Percentiles rank a stretch among this genome's conserved stretches.
phyloP scores from a whole-genome alignment of 2,329 filamentous ascomycete species.

The Hymenoscyphus infarciens region DNA sequence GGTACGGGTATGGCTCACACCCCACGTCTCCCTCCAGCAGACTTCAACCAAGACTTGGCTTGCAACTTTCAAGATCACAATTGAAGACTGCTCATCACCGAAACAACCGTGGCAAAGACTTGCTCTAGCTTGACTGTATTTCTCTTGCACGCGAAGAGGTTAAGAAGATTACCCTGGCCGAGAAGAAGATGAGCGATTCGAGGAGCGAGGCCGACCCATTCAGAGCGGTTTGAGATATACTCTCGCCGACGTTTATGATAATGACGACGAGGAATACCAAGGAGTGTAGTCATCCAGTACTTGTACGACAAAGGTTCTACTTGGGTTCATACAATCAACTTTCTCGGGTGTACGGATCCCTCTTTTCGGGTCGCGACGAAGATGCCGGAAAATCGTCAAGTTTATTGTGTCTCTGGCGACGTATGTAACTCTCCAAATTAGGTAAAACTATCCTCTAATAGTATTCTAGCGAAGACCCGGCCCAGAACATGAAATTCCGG shows the following conservation, averaged over 20 bases:
- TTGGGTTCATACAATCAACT: background rate
- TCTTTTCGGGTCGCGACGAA: background rate
- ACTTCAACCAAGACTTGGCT: no score
- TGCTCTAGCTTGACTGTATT: background rate
- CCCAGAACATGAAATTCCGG: no score
- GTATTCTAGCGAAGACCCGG: background rate
- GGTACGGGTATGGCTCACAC: no score
- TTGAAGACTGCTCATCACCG: no score
- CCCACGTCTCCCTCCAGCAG: no score
- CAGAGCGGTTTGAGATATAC: background rate
- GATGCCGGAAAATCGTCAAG: background rate
- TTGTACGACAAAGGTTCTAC: background rate
- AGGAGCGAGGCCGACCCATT: background rate
- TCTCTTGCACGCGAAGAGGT: background rate
- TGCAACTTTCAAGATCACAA: no score
- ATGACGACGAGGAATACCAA: background rate
- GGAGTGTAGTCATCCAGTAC: background rate
- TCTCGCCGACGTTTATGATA: background rate
- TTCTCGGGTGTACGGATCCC: background rate
- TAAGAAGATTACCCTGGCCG: no score
- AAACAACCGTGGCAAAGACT: background rate
- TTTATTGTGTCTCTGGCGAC: background rate
- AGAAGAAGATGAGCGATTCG: no score
- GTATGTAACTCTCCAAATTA: background rate
- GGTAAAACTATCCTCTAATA: no score